Base-by-base conservation (phyloP, 1,284 basidiomycete species). In the Cryptococcus jaspeensis region DNA sequence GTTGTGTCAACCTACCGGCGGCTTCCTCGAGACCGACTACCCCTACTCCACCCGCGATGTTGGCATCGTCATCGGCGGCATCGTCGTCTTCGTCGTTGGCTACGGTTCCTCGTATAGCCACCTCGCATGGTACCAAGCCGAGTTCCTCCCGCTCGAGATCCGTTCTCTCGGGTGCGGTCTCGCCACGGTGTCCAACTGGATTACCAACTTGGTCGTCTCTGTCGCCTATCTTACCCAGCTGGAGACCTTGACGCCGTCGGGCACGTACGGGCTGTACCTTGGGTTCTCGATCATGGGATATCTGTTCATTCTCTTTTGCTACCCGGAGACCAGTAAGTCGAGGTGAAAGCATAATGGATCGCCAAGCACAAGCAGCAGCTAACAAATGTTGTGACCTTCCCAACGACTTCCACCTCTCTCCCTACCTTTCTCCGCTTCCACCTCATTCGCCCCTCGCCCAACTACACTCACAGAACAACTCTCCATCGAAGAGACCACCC, bases 61-160 rank as follows among this genome's bases (percentile, higher is more conserved):
- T 35, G 66, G 65, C 13, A 61, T 68, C 52, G 61, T 76, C 38
- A 61, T 74, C 32, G 71, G 69, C 22, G 67, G 67, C 48, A 62
- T 66, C 45, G 70, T 76, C 18, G 52, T 73, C 32, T 75, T 71
- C 53, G 64, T 70, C 36, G 55, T 60, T 25, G 64, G 64, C 25
- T 78, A 73, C 52, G 75, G 73, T 18, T 48, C 65, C n/a, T 65
- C 70, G 37, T 66, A 73, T 25, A 67, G 69, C 15, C 72, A 73
- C 53, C 61, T 77, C 9, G 66, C 68, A 16, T 77, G 75, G 74
- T 70, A 69, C 50, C 61, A 63, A 47, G 59, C 61, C 39, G 74
- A 76, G 51, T 70, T 72, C 61, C 63, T 72, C 42, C 58, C 67
- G 7, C 67, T 73, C 25, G 67, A 75, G 53, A 70, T 71, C 15